Evolutionary conservation across 768 basidiomycete genomes (phyloP).

Genomic region (Russula sp.): DNA sequence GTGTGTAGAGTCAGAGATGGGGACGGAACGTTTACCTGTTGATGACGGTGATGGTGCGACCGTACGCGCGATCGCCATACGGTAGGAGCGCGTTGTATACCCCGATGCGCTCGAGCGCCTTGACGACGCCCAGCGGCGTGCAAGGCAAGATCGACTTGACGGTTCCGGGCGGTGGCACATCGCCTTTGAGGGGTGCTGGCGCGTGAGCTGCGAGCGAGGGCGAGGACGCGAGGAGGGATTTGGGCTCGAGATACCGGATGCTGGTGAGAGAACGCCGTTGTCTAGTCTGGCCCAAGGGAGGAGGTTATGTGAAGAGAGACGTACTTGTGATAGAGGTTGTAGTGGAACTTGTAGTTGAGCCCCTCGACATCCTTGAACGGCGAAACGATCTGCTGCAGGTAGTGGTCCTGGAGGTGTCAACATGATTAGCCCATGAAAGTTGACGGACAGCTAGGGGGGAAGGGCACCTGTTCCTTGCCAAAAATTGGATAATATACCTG

Average conservation of each 20-base stretch:
- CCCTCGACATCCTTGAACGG: constrained; percentile 98
- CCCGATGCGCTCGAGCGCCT: constrained; percentile 82
- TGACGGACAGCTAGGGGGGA: background rate
- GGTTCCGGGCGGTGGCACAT: constrained; percentile 70
- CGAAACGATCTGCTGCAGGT: constrained; percentile 94
- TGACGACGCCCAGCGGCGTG: constrained; percentile 94
- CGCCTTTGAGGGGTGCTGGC: constrained; percentile 32
- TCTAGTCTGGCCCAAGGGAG: background rate
- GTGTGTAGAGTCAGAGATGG: background rate
- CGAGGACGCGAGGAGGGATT: constrained; percentile 49
- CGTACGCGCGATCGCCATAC: constrained; percentile 93
- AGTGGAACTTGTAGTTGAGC: constrained; percentile 91
- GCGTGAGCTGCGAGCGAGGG: constrained; percentile 27
- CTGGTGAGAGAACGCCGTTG: constrained; percentile 34
- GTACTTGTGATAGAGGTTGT: constrained; percentile 92
- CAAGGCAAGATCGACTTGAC: constrained; percentile 98
- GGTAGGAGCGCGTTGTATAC: constrained; percentile 91
- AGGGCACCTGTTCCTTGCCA: constrained; percentile 63
- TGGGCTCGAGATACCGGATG: constrained; percentile 85
- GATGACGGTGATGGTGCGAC: constrained; percentile 87
- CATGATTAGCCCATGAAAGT: background rate
- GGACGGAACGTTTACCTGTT: constrained; percentile 54
- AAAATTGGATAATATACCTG: constrained; percentile 97
- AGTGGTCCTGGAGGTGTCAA: constrained; percentile 66
- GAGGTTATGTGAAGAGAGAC: constrained; percentile 19